phyloP scores from a whole-genome alignment of 139 green algal species.

The Edaphochlamys debaryana region DNA sequence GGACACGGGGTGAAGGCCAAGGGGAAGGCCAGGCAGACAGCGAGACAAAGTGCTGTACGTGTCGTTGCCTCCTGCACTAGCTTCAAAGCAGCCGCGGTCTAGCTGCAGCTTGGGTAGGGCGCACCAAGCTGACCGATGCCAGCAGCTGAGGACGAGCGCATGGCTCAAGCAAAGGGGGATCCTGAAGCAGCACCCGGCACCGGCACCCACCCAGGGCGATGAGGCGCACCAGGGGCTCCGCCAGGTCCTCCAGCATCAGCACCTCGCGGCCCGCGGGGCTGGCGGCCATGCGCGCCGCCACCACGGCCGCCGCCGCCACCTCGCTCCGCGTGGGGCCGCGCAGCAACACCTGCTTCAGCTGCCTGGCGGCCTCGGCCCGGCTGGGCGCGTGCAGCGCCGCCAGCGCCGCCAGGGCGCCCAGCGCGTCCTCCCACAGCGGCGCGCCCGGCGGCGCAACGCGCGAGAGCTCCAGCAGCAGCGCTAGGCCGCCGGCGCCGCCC shows the following conservation, averaged over 20 bases:
- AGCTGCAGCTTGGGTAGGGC: too few species aligned
- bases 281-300: conserved; percentile 7
- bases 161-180: too few species aligned
- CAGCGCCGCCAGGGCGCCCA: conserved; percentile 10
- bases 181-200: too few species aligned
- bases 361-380: neutral
- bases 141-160: too few species aligned
- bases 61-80: too few species aligned
- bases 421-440: conserved; percentile 25
- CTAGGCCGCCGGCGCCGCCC: neutral
- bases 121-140: too few species aligned
- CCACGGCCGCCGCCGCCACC: conserved; percentile 10
- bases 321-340: conserved; percentile 16
- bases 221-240: conserved; percentile 25
- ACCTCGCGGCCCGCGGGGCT: conserved; percentile 21
- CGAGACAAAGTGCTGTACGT: too few species aligned
- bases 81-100: too few species aligned
- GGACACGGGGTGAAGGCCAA: too few species aligned
- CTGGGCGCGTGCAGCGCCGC: conserved; percentile 20
- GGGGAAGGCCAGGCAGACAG: too few species aligned
- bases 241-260: conserved; percentile 34
- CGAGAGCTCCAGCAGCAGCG: conserved; percentile 9
- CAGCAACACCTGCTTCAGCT: conserved; percentile 37
- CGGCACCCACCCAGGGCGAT: neutral
- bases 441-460: neutral